These are phyloP conservation scores for Paecilomyces dactylethromorphus DNA, from an alignment of 2,329 filamentous ascomycete genomes.

Conservation along the genomic window DNA sequence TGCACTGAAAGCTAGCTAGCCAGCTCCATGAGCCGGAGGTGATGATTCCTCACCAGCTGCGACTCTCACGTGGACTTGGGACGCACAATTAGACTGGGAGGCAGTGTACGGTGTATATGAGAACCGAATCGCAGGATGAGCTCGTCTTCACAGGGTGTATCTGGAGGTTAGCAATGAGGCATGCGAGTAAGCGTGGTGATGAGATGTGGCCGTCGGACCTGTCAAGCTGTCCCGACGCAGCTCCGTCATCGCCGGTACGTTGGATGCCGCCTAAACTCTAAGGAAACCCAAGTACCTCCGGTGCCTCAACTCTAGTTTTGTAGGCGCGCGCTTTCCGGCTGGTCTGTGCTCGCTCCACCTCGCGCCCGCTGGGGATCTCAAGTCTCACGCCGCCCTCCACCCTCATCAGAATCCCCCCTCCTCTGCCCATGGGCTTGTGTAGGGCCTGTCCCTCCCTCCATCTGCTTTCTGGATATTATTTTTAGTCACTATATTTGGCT, in stretches of 20 bases:
- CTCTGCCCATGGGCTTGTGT: background rate
- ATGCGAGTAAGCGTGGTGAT: background rate
- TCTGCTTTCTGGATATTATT: background rate
- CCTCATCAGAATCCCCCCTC: slow-evolving; percentile 3
- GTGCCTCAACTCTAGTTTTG: background rate
- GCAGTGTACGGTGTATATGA: background rate
- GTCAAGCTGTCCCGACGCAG: slow-evolving; percentile 9
- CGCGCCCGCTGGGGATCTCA: slow-evolving; percentile 6
- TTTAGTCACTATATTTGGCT: background rate
- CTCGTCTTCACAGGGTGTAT: background rate
- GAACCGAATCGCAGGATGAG: background rate
- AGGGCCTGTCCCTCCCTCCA: background rate
- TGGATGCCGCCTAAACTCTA: background rate
- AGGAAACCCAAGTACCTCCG: background rate
- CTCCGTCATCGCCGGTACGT: slow-evolving; percentile 14
- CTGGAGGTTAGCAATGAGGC: background rate
- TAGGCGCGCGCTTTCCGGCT: slow-evolving; percentile 5
- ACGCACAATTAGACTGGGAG: background rate
- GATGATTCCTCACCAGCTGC: background rate
- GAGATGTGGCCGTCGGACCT: background rate
- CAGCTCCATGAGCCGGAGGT: background rate
- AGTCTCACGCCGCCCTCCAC: slow-evolving; percentile 18
- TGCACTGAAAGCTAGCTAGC: background rate
- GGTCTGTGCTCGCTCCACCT: slow-evolving; percentile 17
- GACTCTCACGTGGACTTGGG: background rate